These are phyloP conservation scores for Aspergillus hancockii DNA, from an alignment of 495 filamentous ascomycete species.

Conservation along the genomic window DNA sequence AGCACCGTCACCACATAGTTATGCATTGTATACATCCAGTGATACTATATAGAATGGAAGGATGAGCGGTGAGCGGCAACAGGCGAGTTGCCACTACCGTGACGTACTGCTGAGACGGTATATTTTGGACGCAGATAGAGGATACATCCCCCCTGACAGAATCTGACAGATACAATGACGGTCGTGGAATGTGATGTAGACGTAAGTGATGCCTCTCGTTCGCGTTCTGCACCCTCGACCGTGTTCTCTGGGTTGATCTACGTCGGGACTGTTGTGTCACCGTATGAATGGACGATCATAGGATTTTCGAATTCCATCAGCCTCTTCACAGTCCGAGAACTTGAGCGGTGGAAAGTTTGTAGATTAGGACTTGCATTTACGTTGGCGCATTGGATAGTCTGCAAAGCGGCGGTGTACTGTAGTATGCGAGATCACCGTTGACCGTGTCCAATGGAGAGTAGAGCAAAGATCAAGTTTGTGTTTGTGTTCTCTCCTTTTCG, in stretches of 20 bases:
- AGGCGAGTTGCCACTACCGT: neutral
- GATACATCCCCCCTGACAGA: neutral
- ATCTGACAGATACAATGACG: neutral
- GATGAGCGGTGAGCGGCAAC: constrained; percentile 14
- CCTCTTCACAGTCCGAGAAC: neutral
- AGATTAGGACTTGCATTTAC: neutral
- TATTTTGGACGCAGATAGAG: constrained; percentile 3
- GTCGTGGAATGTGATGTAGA: neutral
- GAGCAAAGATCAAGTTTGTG: neutral
- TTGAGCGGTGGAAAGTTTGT: neutral
- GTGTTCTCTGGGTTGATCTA: neutral
- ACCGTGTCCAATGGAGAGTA: neutral
- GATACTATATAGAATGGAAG: neutral
- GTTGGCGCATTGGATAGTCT: neutral
- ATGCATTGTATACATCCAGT: constrained; percentile 2
- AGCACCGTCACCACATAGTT: neutral
- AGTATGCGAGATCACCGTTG: constrained; percentile 15
- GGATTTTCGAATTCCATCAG: neutral
- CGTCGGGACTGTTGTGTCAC: neutral
- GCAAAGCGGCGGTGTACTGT: constrained; percentile 5
- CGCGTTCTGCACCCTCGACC: neutral
- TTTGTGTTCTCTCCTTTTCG: neutral
- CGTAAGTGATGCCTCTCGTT: neutral
- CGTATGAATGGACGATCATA: neutral
- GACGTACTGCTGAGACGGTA: neutral